phyloP scores from a whole-genome alignment of 352 stramenopile species.

The Pythium phragmitis region DNA sequence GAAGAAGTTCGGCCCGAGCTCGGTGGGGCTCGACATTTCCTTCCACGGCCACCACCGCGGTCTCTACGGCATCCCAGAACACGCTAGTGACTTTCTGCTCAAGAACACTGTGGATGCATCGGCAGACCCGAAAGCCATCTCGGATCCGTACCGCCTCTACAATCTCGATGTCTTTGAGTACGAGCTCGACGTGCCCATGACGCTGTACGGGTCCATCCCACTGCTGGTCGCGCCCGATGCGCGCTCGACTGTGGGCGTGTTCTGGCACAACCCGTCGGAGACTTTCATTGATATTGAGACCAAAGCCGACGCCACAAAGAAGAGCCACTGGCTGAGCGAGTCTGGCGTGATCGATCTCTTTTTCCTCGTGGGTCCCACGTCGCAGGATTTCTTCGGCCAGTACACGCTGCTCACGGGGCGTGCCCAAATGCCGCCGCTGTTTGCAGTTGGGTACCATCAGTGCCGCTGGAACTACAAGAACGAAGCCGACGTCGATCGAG shows the following conservation, averaged over 20 bases:
- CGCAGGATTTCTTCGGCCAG: conserved; percentile 84
- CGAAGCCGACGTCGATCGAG: conserved; percentile 92
- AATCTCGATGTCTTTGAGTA: conserved; percentile 99
- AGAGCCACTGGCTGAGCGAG: conserved; percentile 94
- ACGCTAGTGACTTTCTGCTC: conserved; percentile 93
- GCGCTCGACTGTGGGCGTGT: conserved; percentile 90
- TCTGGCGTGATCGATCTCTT: conserved; percentile 97
- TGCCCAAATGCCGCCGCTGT: conserved; percentile 93
- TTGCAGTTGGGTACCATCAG: conserved; percentile 98
- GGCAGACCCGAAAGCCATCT: conserved; percentile 33
- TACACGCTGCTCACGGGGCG: conserved; percentile 94
- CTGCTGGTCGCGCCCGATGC: conserved; percentile 68
- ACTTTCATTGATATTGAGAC: conserved; percentile 97
- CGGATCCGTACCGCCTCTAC: conserved; percentile 98
- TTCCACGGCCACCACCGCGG: conserved; percentile 84
- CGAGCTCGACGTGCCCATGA: conserved; percentile 98
- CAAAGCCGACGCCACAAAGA: conserved; percentile 48
- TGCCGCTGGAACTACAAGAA: conserved; percentile 99
- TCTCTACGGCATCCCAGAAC: conserved; percentile 97
- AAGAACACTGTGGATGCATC: conserved; percentile 87
- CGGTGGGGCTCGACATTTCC: conserved; percentile 94
- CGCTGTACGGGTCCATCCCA: conserved; percentile 93
- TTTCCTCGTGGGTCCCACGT: conserved; percentile 89
- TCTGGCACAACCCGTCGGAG: conserved; percentile 99
- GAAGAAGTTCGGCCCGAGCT: conserved; percentile 88